Evolutionary conservation across 768 basidiomycete species (phyloP).

Genomic region (Chalciporus pseudorubinellus): DNA sequence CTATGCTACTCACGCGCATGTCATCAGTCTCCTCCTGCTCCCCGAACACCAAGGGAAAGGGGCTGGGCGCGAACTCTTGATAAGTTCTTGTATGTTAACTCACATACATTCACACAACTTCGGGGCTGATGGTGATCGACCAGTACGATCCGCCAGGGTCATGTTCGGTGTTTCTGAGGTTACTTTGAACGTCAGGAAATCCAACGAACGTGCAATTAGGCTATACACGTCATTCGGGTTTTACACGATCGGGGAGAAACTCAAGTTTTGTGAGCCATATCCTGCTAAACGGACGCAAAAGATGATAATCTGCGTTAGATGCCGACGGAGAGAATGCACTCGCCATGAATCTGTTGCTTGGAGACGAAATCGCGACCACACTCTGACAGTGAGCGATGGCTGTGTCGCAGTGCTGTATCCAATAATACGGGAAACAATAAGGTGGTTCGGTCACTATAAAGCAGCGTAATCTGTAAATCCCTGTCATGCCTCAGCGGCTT

Average conservation of each 20-base stretch:
- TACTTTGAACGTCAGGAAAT: slow-evolving; percentile 7
- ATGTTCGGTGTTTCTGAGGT: slow-evolving; percentile 2
- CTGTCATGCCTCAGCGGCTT: neutral
- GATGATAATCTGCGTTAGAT: neutral
- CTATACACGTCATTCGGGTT: slow-evolving; percentile 8
- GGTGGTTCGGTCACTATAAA: neutral
- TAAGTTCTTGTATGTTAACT: neutral
- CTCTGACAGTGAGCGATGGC: neutral
- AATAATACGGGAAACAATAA: neutral
- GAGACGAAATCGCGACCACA: neutral
- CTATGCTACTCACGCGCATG: slow-evolving; percentile 7
- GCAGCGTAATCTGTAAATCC: neutral
- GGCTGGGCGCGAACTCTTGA: slow-evolving; percentile 1
- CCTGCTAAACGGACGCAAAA: neutral
- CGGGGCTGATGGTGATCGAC: neutral
- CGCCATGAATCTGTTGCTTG: slow-evolving; percentile 1
- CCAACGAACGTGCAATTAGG: slow-evolving; percentile 9
- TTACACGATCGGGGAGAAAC: neutral
- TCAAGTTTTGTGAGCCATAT: slow-evolving; percentile 1
- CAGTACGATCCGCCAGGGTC: slow-evolving; percentile 2
- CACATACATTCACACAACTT: neutral
- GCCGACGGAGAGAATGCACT: slow-evolving; percentile 2
- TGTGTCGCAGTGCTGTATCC: neutral
- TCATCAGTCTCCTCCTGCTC: slow-evolving; percentile 6
- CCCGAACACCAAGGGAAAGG: slow-evolving; percentile 8